These are phyloP conservation scores for Anthracocystis panici-leucophaei DNA, from an alignment of 1,284 basidiomycete species.

Conservation along the genomic window DNA sequence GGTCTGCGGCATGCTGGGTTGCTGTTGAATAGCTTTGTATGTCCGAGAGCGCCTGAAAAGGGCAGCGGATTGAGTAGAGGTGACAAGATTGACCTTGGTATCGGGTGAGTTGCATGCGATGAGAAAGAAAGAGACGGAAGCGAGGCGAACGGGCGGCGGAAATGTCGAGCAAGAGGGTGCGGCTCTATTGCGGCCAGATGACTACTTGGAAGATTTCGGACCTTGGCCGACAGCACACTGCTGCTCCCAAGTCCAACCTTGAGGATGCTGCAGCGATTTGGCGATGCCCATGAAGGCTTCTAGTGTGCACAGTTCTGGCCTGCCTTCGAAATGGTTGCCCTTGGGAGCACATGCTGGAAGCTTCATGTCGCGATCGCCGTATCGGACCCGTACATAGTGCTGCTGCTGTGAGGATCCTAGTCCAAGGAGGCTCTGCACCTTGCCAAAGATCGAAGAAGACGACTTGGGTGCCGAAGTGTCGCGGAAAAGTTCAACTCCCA, in stretches of 20 bases:
- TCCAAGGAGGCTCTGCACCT: conserved; percentile 19
- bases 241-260: conserved; percentile 56
- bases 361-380: conserved; percentile 78
- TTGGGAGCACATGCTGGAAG: conserved; percentile 78
- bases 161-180: conserved; percentile 1
- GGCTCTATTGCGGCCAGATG: conserved; percentile 1
- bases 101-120: conserved; percentile 13
- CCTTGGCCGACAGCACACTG: conserved; percentile 58
- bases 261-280: conserved; percentile 57
- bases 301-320: conserved; percentile 82
- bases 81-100: conserved; percentile 18
- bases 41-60: background rate
- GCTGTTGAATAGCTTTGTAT: conserved; percentile 1
- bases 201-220: conserved; percentile 50
- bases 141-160: background rate
- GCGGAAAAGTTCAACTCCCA: conserved; percentile 63
- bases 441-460: conserved; percentile 30
- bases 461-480: conserved; percentile 29
- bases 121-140: background rate
- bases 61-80: background rate
- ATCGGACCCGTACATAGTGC: conserved; percentile 77
- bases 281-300: conserved; percentile 74
- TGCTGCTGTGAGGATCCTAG: conserved; percentile 30
- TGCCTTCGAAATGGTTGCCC: conserved; percentile 79
- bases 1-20: background rate